phyloP scores from a whole-genome alignment of 2,329 filamentous ascomycete species.

The Hypomyces rosellus region DNA sequence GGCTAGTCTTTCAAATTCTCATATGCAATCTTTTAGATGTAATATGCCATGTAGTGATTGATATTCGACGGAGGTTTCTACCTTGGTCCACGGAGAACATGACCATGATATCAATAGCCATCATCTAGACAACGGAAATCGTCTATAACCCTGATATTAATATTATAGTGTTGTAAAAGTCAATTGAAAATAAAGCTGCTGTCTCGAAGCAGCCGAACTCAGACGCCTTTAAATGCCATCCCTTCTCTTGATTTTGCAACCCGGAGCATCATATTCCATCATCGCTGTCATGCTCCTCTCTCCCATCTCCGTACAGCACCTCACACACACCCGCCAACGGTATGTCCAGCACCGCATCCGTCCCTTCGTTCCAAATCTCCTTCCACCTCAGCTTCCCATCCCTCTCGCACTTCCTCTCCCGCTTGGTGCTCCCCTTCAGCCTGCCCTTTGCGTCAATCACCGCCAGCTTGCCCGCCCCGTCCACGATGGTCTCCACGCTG shows the following conservation, averaged over 20 bases:
- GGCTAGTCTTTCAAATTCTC: too few relatives aligned
- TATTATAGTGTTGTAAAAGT: not conserved
- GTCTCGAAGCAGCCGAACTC: not conserved
- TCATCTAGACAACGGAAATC: not conserved
- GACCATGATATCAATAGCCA: not conserved
- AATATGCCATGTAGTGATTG: too few relatives aligned
- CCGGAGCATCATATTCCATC: conserved; percentile 4
- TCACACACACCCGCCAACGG: conserved; percentile 93
- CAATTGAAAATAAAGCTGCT: too few relatives aligned
- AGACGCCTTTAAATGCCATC: conserved; percentile 1
- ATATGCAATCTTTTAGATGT: too few relatives aligned
- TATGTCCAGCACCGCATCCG: conserved; percentile 95
- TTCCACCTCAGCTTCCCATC: conserved; percentile 60
- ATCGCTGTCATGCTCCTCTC: conserved; percentile 21
- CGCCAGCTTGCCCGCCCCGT: conserved; percentile 81
- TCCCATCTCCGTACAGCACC: conserved; percentile 71
- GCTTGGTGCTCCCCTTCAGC: conserved; percentile 32
- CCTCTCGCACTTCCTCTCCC: conserved; percentile 31
- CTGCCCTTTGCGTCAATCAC: conserved; percentile 67
- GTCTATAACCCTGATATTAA: not conserved
- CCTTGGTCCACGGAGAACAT: not conserved
- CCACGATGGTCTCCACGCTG: conserved; percentile 83
- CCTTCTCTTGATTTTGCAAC: too few relatives aligned
- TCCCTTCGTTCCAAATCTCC: conserved; percentile 81
- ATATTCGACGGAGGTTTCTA: not conserved